Evolutionary conservation across 805 yeast species (phyloP).

Genomic region (Myxozyma neotropica): DNA sequence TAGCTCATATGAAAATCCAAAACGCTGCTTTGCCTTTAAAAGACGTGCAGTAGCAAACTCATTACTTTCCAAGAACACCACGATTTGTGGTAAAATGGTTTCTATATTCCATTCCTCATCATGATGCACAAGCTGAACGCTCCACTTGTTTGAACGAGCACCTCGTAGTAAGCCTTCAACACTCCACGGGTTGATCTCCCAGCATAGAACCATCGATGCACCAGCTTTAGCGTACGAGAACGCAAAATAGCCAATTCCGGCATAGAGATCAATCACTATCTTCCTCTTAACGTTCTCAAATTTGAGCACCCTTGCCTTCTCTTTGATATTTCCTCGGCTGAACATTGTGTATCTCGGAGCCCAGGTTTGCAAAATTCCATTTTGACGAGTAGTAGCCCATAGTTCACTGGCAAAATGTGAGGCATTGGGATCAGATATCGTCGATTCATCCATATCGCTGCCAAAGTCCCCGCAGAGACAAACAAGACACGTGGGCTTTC

Average conservation of each 20-base stretch:
- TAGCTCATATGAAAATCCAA: constrained; percentile 38
- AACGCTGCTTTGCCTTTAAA: constrained; percentile 1
- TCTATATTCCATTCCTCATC: constrained; percentile 43
- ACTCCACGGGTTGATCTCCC: constrained; percentile 89
- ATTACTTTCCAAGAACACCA: constrained; percentile 68
- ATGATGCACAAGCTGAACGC: constrained; percentile 43
- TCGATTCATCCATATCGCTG: constrained; percentile 38
- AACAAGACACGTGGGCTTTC: constrained; percentile 64
- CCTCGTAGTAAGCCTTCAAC: constrained; percentile 69
- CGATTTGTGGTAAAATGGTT: constrained; percentile 40
- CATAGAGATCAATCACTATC: constrained; percentile 68
- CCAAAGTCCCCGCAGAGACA: constrained; percentile 73
- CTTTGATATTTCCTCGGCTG: constrained; percentile 82
- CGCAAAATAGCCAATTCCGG: constrained; percentile 86
- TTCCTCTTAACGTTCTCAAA: constrained; percentile 46
- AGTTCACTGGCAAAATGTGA: constrained; percentile 56
- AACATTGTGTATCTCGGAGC: constrained; percentile 87
- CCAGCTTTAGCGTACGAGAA: constrained; percentile 61
- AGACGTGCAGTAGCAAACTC: constrained; percentile 52
- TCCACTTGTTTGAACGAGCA: constrained; percentile 50
- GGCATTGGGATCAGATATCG: constrained; percentile 45
- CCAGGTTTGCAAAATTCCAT: constrained; percentile 79
- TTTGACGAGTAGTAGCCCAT: constrained; percentile 73
- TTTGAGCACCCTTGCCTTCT: constrained; percentile 64
- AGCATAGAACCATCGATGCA: constrained; percentile 62